phyloP scores from a whole-genome alignment of 495 filamentous ascomycete genomes.

The Chaetomium tenue region DNA sequence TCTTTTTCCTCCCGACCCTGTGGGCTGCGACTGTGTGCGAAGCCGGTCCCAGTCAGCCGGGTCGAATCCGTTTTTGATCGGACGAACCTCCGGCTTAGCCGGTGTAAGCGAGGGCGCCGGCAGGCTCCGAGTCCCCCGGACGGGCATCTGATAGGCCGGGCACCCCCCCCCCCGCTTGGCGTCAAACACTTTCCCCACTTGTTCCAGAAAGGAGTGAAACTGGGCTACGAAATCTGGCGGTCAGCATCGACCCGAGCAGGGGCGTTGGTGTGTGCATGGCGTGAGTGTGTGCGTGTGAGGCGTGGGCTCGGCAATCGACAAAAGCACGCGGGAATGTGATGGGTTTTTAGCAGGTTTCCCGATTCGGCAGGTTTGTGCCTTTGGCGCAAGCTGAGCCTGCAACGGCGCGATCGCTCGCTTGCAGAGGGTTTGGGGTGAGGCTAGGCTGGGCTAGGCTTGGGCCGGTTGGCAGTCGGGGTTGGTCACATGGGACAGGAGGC shows the following conservation, averaged over 20 bases:
- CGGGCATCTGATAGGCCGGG: slow-evolving; percentile 1
- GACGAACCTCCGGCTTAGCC: not conserved
- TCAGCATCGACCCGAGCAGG: not conserved
- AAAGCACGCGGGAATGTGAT: slow-evolving; percentile 5
- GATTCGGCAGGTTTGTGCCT: not conserved
- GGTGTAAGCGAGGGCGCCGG: slow-evolving; percentile 2
- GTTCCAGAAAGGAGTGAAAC: not conserved
- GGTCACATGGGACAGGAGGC: too few species aligned
- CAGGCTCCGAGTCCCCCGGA: not conserved
- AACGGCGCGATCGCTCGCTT: not conserved
- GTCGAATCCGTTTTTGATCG: not conserved
- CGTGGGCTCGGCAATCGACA: slow-evolving; percentile 1
- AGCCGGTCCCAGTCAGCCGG: slow-evolving; percentile 1
- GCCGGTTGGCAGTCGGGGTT: too few species aligned
- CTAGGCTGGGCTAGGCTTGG: too few species aligned
- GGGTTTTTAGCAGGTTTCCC: not conserved
- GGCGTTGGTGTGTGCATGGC: not conserved
- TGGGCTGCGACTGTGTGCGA: not conserved
- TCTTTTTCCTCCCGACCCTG: not conserved
- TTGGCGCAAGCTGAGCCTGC: not conserved
- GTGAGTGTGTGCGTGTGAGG: not conserved
- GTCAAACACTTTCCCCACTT: not conserved
- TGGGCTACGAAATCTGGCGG: not conserved
- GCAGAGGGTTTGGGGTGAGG: not conserved
- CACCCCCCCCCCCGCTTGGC: not conserved